These are phyloP conservation scores for Podaxis sp. DNA, from an alignment of 768 basidiomycete genomes.

Conservation along the genomic window DNA sequence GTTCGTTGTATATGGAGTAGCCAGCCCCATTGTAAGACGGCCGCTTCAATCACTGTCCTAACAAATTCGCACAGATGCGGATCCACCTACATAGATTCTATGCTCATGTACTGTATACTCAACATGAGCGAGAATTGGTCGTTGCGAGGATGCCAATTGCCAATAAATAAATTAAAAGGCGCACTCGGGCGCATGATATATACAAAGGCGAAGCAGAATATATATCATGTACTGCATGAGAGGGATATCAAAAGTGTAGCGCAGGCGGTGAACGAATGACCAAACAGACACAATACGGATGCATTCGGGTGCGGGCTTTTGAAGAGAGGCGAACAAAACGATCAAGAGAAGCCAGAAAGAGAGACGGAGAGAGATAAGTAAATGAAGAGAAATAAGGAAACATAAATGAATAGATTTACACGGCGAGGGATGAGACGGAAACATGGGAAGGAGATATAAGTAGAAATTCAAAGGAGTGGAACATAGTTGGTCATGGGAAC, in stretches of 20 bases:
- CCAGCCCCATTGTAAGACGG: too few relatives aligned
- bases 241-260: constrained; percentile 22
- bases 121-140: background rate
- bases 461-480: constrained; percentile 17
- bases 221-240: constrained; percentile 29
- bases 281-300: background rate
- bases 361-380: constrained; percentile 18
- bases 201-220: constrained; percentile 30
- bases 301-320: constrained; percentile 6
- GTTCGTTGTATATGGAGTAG: too few relatives aligned
- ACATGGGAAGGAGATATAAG: constrained; percentile 17
- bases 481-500: constrained; percentile 17
- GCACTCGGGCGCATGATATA: constrained; percentile 36
- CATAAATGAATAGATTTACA: constrained; percentile 21
- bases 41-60: background rate
- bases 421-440: constrained; percentile 18
- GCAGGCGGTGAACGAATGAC: constrained; percentile 23
- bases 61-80: background rate
- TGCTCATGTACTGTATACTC: background rate
- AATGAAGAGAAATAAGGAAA: constrained; percentile 19
- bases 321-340: constrained; percentile 21
- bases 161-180: constrained; percentile 29
- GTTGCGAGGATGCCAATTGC: background rate
- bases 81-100: background rate
- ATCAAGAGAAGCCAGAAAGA: constrained; percentile 18